These are phyloP conservation scores for Dipodascopsis tothii DNA, from an alignment of 805 yeast genomes.

Conservation along the genomic window DNA sequence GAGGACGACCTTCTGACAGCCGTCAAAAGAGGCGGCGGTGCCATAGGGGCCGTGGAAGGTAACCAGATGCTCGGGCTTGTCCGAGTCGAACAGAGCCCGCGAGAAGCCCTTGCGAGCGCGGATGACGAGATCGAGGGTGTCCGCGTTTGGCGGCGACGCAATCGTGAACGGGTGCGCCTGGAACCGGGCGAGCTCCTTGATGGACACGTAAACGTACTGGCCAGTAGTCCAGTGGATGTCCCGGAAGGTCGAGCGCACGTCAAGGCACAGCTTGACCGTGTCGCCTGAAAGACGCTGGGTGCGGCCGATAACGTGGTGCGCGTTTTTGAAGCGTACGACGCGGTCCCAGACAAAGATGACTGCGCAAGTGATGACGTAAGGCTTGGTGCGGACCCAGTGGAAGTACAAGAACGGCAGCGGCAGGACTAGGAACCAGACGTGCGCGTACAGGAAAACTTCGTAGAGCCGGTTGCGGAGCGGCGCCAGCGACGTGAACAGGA, in stretches of 20 bases:
- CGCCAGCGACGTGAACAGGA: slow-evolving; percentile 20
- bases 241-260: slow-evolving; percentile 17
- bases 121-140: slow-evolving; percentile 26
- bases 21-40: slow-evolving; percentile 16
- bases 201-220: slow-evolving; percentile 22
- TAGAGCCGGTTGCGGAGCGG: slow-evolving; percentile 17
- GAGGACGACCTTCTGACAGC: slow-evolving; percentile 24
- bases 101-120: slow-evolving; percentile 31
- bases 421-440: slow-evolving; percentile 22
- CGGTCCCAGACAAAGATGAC: slow-evolving; percentile 22
- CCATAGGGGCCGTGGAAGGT: slow-evolving; percentile 22
- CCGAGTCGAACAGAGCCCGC: slow-evolving; percentile 15
- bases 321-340: slow-evolving; percentile 17
- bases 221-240: slow-evolving; percentile 25
- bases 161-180: slow-evolving; percentile 24
- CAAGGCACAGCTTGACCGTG: slow-evolving; percentile 21
- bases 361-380: slow-evolving; percentile 23
- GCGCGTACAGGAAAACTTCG: slow-evolving; percentile 21
- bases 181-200: slow-evolving; percentile 17
- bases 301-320: slow-evolving; percentile 18
- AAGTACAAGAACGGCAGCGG: slow-evolving; percentile 22
- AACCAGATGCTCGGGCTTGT: slow-evolving; percentile 20
- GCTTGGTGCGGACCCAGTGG: slow-evolving; percentile 22
- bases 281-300: slow-evolving; percentile 19
- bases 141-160: slow-evolving; percentile 22